Evolutionary conservation across 1,139 yeast genomes (phyloP).

Genomic region (Saccharomyces hybrid): DNA sequence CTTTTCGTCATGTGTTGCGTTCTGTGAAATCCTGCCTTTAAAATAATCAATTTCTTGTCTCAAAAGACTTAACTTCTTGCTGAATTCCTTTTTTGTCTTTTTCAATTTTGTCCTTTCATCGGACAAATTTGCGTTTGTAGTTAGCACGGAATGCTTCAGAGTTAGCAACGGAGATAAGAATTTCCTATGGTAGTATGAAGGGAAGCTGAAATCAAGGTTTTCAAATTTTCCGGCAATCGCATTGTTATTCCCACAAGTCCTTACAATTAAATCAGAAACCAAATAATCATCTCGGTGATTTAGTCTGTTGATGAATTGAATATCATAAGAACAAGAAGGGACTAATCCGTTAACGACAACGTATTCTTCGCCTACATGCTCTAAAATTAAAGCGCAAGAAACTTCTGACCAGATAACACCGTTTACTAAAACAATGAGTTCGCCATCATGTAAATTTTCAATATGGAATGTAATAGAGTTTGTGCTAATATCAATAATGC

Average conservation of each 20-base stretch:
- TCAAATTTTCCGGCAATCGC: constrained; percentile 13
- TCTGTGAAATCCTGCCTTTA: constrained; percentile 43
- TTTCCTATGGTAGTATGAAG: constrained; percentile 31
- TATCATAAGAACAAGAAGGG: constrained; percentile 61
- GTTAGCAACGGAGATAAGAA: constrained; percentile 48
- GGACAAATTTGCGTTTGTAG: constrained; percentile 50
- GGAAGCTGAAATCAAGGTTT: constrained; percentile 27
- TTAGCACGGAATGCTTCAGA: constrained; percentile 53
- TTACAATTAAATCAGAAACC: constrained; percentile 39
- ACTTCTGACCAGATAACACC: constrained; percentile 56
- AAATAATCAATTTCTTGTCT: constrained; percentile 53
- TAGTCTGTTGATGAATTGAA: constrained; percentile 45
- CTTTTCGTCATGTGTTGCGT: constrained; percentile 41
- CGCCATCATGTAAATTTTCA: constrained; percentile 36
- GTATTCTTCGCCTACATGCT: constrained; percentile 35
- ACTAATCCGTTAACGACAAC: constrained; percentile 58
- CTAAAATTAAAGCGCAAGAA: constrained; percentile 36
- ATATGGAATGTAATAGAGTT: constrained; percentile 44
- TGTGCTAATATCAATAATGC: constrained; percentile 47
- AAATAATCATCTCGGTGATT: constrained; percentile 36
- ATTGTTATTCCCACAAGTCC: constrained; percentile 33
- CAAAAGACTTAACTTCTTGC: constrained; percentile 45
- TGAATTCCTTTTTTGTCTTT: constrained; percentile 56
- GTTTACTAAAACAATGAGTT: constrained; percentile 46
- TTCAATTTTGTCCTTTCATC: constrained; percentile 46